phyloP scores from a whole-genome alignment of 2,329 filamentous ascomycete genomes.

The Coniosporium tulheliwenetii region DNA sequence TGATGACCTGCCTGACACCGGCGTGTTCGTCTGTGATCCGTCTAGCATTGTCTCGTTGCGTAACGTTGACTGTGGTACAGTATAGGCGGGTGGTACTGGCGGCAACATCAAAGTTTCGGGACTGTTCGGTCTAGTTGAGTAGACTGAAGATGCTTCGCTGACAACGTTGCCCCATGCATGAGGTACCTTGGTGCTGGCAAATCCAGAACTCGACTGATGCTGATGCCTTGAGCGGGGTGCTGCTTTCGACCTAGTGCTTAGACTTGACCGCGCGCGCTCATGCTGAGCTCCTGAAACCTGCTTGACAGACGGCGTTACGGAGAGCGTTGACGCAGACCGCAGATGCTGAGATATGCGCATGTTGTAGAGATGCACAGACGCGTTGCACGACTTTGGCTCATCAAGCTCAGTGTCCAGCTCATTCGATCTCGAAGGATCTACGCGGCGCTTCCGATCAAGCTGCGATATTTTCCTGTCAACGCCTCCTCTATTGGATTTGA shows the following conservation, averaged over 20 bases:
- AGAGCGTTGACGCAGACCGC: constrained; percentile 24
- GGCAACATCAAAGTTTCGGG: constrained; percentile 6
- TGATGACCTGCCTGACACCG: no score
- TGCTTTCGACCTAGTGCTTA: constrained; percentile 11
- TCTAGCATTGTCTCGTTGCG: no score
- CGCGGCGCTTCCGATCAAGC: neutral
- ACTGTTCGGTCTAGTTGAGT: constrained; percentile 22
- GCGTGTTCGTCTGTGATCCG: no score
- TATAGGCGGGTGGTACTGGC: no score
- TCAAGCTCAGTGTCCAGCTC: neutral
- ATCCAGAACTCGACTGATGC: constrained; percentile 11
- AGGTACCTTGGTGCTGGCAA: constrained; percentile 18
- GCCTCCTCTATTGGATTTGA: no score
- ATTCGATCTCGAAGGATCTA: neutral
- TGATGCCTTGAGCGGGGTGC: constrained; percentile 4
- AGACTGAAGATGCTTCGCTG: constrained; percentile 20
- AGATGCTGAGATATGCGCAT: constrained; percentile 30
- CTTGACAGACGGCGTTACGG: constrained; percentile 4
- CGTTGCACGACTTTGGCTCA: constrained; percentile 1
- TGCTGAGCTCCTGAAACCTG: constrained; percentile 2
- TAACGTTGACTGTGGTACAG: no score
- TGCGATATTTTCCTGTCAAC: neutral
- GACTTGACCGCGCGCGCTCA: constrained; percentile 4
- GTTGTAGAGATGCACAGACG: constrained; percentile 21
- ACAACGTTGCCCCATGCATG: constrained; percentile 21